Evolutionary conservation across 495 filamentous ascomycete species (phyloP).

Genomic region (Xylaria nigripes): DNA sequence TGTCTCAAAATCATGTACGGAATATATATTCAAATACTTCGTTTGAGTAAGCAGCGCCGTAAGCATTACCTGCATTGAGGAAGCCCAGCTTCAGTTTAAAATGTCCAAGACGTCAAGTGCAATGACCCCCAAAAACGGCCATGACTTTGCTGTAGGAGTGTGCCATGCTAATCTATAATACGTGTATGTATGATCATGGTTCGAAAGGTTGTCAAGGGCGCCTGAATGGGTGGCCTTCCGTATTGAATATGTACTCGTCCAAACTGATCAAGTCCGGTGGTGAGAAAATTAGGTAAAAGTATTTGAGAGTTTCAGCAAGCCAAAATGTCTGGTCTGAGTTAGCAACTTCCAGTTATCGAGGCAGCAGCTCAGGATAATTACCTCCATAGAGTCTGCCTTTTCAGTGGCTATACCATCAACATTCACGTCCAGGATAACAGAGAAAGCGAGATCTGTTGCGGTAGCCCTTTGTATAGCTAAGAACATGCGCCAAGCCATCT

Average conservation of each 20-base stretch:
- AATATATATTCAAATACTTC: too few relatives aligned
- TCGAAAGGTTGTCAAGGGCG: conserved; percentile 16
- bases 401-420: conserved; percentile 17
- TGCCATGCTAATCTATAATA: background rate
- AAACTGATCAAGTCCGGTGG: conserved; percentile 60
- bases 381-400: conserved; percentile 42
- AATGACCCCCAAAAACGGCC: background rate
- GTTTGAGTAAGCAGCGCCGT: background rate
- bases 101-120: background rate
- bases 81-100: background rate
- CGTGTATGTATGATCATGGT: background rate
- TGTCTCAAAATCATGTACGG: too few relatives aligned
- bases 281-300: conserved; percentile 72
- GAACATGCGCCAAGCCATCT: conserved; percentile 56
- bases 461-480: conserved; percentile 40
- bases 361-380: conserved; percentile 13
- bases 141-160: background rate
- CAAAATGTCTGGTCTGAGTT: conserved; percentile 36
- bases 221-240: conserved; percentile 71
- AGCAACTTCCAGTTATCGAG: background rate
- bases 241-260: conserved; percentile 76
- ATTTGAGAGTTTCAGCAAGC: conserved; percentile 44
- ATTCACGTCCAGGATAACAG: conserved; percentile 40
- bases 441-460: conserved; percentile 42
- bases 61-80: background rate